phyloP scores from a whole-genome alignment of 192 early-diverging fungal genomes.

The Linnemannia zychae region DNA sequence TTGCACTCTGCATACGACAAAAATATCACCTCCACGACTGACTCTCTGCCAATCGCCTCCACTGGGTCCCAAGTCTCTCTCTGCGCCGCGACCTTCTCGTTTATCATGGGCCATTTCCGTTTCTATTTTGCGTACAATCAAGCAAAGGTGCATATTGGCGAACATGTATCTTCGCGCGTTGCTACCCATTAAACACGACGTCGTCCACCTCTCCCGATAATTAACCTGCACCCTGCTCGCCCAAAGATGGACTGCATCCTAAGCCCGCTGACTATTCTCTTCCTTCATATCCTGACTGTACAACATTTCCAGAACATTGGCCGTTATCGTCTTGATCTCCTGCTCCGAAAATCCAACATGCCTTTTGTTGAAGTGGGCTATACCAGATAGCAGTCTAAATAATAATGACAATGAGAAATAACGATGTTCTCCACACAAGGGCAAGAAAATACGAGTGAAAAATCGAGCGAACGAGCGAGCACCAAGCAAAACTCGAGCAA shows the following conservation, averaged over 20 bases:
- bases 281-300: conserved; percentile 24
- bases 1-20: conserved; percentile 28
- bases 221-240: conserved; percentile 29
- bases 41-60: conserved; percentile 11
- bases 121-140: conserved; percentile 19
- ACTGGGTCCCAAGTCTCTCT: conserved; percentile 8
- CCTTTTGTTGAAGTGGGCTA: conserved; percentile 18
- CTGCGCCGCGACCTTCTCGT: conserved; percentile 22
- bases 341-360: conserved; percentile 16
- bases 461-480: too few species aligned
- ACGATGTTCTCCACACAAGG: too few species aligned
- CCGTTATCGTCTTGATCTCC: conserved; percentile 2
- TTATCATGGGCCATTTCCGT: conserved; percentile 2
- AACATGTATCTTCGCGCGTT: not conserved
- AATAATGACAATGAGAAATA: not conserved
- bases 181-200: not conserved
- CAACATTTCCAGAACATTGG: conserved; percentile 4
- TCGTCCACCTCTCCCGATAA: not conserved
- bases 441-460: too few species aligned
- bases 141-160: not conserved
- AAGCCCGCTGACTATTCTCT: conserved; percentile 12
- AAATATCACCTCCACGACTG: conserved; percentile 26
- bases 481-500: too few species aligned
- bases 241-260: conserved; percentile 14
- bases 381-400: conserved; percentile 17